Conservation (phyloP, 2,329 filamentous ascomycete species). For the Leptographium galeiforme region DNA sequence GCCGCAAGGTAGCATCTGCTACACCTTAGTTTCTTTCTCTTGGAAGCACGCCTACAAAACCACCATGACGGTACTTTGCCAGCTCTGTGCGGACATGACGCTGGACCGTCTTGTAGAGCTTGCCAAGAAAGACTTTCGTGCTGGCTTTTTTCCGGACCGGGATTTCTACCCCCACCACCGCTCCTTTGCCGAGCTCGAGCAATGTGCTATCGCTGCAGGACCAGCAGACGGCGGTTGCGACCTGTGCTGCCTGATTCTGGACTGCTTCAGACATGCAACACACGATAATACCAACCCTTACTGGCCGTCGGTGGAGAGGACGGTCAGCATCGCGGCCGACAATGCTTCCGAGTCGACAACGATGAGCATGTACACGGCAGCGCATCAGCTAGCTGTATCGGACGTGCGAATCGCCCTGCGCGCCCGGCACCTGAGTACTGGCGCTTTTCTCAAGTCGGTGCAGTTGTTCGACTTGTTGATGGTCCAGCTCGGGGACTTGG, state of each 20-base stretch:
- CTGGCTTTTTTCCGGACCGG: not conserved
- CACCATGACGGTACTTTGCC: not conserved
- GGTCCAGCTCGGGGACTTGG: not conserved
- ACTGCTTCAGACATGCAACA: not conserved
- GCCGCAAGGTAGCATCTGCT: too few species aligned
- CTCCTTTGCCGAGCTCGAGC: not conserved
- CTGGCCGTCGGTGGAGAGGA: too few species aligned
- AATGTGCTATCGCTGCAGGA: not conserved
- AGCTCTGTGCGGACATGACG: not conserved
- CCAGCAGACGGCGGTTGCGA: not conserved
- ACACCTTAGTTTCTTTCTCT: too few species aligned
- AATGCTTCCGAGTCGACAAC: not conserved
- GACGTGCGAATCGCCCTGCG: not conserved
- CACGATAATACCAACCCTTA: too few species aligned
- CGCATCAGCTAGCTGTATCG: not conserved
- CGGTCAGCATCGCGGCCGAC: too few species aligned
- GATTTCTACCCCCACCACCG: slow-evolving; percentile 1
- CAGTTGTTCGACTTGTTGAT: not conserved
- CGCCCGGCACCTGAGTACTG: not conserved
- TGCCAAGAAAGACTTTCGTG: not conserved
- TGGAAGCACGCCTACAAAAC: too few species aligned
- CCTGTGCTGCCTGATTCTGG: not conserved
- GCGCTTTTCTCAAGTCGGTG: not conserved
- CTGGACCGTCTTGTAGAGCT: not conserved
- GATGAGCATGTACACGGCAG: not conserved